Evolutionary conservation across 2,329 filamentous ascomycete species (phyloP).

Genomic region (Aspergillus udagawae): DNA sequence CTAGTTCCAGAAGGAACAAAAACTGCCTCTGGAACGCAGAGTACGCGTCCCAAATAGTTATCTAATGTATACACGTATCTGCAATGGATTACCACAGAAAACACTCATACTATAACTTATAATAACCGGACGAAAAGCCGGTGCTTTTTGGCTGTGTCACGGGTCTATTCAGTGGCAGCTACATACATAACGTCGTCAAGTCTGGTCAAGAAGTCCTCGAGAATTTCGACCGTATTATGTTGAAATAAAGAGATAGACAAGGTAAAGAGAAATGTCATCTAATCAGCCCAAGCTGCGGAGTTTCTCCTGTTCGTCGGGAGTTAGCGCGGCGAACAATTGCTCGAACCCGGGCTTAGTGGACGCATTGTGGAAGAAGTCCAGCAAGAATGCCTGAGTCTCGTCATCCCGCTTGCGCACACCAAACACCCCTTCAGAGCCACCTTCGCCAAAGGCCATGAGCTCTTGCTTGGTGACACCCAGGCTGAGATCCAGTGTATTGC

Average conservation of each 20-base stretch:
- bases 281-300: constrained; percentile 29
- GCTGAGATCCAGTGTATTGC: constrained; percentile 72
- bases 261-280: background rate
- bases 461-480: constrained; percentile 65
- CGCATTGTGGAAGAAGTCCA: constrained; percentile 69
- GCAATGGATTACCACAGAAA: background rate
- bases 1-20: background rate
- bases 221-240: background rate
- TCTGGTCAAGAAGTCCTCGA: background rate
- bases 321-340: constrained; percentile 53
- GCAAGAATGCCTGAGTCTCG: constrained; percentile 80
- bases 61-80: background rate
- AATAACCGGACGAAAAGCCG: background rate
- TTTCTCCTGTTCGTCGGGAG: constrained; percentile 46
- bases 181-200: background rate
- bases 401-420: constrained; percentile 69
- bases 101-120: no score
- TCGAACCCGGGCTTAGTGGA: constrained; percentile 53
- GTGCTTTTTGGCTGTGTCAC: background rate
- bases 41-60: background rate
- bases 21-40: background rate
- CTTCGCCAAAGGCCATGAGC: constrained; percentile 69
- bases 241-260: background rate
- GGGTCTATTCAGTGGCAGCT: background rate
- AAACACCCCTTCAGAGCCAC: constrained; percentile 46